Conservation (phyloP, 495 filamentous ascomycete genomes). For the Penicillium paxilli region DNA sequence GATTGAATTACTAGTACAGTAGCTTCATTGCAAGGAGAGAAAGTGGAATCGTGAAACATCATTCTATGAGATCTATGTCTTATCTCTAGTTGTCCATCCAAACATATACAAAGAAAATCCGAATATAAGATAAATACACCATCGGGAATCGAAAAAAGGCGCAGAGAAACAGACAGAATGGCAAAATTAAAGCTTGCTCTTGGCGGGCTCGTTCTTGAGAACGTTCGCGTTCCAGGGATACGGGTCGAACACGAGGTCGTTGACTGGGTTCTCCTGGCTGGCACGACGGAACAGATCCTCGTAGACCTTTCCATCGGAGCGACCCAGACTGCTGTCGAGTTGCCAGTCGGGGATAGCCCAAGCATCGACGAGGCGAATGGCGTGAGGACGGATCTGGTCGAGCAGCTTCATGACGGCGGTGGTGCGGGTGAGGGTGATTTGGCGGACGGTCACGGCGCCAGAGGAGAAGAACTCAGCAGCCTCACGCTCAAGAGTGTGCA, state of each 20-base stretch:
- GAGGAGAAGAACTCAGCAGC: slow-evolving; percentile 67
- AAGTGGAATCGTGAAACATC: background rate
- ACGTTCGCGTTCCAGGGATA: slow-evolving; percentile 62
- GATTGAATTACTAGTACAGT: too few species aligned
- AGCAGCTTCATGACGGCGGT: slow-evolving; percentile 64
- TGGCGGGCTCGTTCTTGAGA: slow-evolving; percentile 50
- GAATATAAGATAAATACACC: slow-evolving; percentile 13
- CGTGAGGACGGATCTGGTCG: slow-evolving; percentile 66
- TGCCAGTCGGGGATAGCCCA: slow-evolving; percentile 73
- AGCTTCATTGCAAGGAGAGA: too few species aligned
- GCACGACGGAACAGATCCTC: slow-evolving; percentile 68
- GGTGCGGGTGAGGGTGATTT: slow-evolving; percentile 61
- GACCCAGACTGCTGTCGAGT: slow-evolving; percentile 62
- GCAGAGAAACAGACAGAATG: background rate
- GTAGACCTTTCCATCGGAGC: slow-evolving; percentile 67
- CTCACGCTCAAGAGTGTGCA: slow-evolving; percentile 66
- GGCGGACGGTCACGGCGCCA: slow-evolving; percentile 60
- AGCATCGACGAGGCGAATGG: slow-evolving; percentile 62
- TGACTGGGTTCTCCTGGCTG: slow-evolving; percentile 66
- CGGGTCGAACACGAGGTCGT: slow-evolving; percentile 64
- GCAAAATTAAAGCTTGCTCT: slow-evolving; percentile 40
- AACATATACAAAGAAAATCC: slow-evolving; percentile 1
- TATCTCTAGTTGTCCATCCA: slow-evolving; percentile 9
- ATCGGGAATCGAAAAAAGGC: slow-evolving; percentile 3
- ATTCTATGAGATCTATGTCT: slow-evolving; percentile 17